Evolutionary conservation across 495 filamentous ascomycete genomes (phyloP).

Genomic region (Neurospora sp.): DNA sequence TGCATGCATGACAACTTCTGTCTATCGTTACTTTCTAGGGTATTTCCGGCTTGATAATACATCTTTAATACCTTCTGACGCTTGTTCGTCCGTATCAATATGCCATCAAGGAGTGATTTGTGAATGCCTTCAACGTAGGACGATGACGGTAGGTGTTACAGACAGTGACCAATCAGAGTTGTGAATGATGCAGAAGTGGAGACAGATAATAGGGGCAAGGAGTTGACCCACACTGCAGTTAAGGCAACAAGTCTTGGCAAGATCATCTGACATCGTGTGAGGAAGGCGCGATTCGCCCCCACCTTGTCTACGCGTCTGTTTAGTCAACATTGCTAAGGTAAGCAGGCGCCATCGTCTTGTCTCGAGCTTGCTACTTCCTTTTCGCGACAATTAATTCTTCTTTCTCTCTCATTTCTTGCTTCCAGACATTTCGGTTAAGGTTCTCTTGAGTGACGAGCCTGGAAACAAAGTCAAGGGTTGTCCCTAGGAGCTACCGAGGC

Average conservation of each 20-base stretch:
- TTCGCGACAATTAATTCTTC: background rate
- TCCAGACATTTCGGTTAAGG: background rate
- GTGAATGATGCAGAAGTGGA: background rate
- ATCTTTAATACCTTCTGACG: background rate
- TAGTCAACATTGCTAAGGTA: background rate
- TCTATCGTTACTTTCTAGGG: background rate
- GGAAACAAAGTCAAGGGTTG: background rate
- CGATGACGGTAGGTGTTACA: background rate
- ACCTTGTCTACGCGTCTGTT: slow-evolving; percentile 3
- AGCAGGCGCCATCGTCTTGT: background rate
- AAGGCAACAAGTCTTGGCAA: background rate
- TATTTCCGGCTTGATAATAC: background rate
- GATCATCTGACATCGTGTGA: background rate
- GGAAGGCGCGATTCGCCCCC: background rate
- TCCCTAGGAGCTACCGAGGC: background rate
- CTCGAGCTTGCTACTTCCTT: background rate
- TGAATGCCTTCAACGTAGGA: background rate
- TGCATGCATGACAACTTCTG: background rate
- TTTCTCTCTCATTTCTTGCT: background rate
- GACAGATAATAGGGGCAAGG: background rate
- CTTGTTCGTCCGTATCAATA: background rate
- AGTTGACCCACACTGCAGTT: background rate
- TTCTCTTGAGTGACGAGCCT: background rate
- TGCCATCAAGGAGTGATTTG: background rate
- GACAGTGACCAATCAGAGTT: background rate